Percentiles rank a stretch among this genome's conserved stretches.
phyloP scores from a whole-genome alignment of 306 rosid genomes.

The Boehmeria nivea region DNA sequence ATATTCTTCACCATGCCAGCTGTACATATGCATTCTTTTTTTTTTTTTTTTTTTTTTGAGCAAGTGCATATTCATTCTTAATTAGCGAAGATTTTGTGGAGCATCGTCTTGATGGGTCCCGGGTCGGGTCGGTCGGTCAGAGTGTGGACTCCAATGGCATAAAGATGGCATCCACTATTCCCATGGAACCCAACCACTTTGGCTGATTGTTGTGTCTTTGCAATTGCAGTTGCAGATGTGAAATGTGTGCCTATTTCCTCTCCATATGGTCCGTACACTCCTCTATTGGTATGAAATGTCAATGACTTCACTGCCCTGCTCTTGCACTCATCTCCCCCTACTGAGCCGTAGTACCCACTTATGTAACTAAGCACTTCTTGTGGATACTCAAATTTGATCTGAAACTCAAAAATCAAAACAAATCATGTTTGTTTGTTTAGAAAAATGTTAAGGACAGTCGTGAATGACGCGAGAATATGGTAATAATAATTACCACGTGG shows the following conservation, averaged over 20 bases:
- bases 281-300: slow-evolving; percentile 58
- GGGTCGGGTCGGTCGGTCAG: slow-evolving; percentile 5
- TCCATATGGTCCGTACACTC: slow-evolving; percentile 80
- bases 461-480: not conserved
- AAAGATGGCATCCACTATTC: slow-evolving; percentile 67
- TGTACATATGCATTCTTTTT: too few relatives aligned
- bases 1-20: too few relatives aligned
- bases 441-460: not conserved
- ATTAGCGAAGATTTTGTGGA: slow-evolving; percentile 8
- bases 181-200: slow-evolving; percentile 86
- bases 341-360: slow-evolving; percentile 61
- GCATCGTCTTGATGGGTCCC: slow-evolving; percentile 6
- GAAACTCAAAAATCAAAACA: too few relatives aligned
- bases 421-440: too few relatives aligned
- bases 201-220: slow-evolving; percentile 49
- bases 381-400: slow-evolving; percentile 77
- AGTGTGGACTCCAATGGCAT: slow-evolving; percentile 88
- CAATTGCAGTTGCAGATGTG: too few relatives aligned
- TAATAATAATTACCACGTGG: slow-evolving; percentile 6
- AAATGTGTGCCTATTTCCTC: slow-evolving; percentile 73
- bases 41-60: too few relatives aligned
- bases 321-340: slow-evolving; percentile 32
- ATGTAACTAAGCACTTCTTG: slow-evolving; percentile 67
- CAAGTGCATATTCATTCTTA: too few relatives aligned
- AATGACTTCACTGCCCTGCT: slow-evolving; percentile 57